Conservation (phyloP, 805 yeast species). For the Candida schatavii region DNA sequence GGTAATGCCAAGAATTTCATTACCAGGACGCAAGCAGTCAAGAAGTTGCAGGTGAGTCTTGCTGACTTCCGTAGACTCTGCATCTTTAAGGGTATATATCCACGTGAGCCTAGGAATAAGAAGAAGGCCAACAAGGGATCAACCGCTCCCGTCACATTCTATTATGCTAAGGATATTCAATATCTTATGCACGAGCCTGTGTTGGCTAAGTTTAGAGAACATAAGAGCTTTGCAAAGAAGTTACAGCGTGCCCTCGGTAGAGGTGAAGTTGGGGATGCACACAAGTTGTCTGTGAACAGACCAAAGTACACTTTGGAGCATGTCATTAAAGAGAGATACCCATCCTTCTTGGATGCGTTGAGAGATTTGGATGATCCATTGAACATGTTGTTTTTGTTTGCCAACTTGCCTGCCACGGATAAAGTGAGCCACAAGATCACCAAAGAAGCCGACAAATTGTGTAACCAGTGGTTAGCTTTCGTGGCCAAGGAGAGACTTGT, state of each 20-base stretch:
- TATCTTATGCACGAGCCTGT: conserved; percentile 95
- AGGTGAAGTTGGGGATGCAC: conserved; percentile 88
- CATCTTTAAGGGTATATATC: conserved; percentile 96
- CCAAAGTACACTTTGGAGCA: conserved; percentile 86
- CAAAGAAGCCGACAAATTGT: conserved; percentile 79
- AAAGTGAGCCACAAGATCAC: conserved; percentile 76
- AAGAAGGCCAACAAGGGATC: conserved; percentile 97
- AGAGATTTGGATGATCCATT: conserved; percentile 94
- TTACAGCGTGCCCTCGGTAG: conserved; percentile 85
- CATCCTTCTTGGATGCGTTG: conserved; percentile 86
- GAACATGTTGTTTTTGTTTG: conserved; percentile 89
- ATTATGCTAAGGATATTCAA: conserved; percentile 91
- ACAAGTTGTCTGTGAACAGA: conserved; percentile 73
- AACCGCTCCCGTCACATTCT: conserved; percentile 94
- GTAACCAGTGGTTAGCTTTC: conserved; percentile 94
- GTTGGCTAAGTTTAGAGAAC: conserved; percentile 86
- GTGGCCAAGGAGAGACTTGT: conserved; percentile 80
- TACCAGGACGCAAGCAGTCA: conserved; percentile 92
- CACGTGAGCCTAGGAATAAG: conserved; percentile 93
- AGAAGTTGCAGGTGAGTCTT: conserved; percentile 84
- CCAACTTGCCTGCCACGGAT: conserved; percentile 93
- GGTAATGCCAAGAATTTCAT: conserved; percentile 92
- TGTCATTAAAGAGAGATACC: conserved; percentile 92
- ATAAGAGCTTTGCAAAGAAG: conserved; percentile 90
- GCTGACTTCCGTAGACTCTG: conserved; percentile 97